Base-by-base conservation (phyloP, 208 protist genomes). In the Naegleria gruberi region DNA sequence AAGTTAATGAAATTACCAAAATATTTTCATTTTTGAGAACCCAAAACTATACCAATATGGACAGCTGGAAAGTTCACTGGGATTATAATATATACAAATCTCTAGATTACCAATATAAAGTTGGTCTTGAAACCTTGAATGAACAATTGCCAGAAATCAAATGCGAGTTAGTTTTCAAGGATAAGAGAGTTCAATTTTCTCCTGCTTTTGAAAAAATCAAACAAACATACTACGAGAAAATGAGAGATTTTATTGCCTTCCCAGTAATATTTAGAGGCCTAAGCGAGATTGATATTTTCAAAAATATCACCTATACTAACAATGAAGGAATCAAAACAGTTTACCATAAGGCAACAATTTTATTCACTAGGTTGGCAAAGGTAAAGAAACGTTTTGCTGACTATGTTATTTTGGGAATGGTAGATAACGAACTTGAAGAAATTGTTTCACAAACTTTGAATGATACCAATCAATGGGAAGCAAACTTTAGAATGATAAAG, bases 71-170 rank as follows among this genome's bases (percentile, higher is more conserved):
- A 89, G 89, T 93, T 41, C 98, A 98, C 93, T 99, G 98, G 98
- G 97, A 99, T 93, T 95, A 97, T 94, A 97, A 99, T 92, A 89
- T 99, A 0, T 99, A 98, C 96, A 99, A 99, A 92, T 97, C 95
- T 37, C 95, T 99, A 91, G 97, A 98, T 91, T 91, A 94, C 89
- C 97, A 98, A 94, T 99, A 99, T 93, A 95, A 96, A 89, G 74
- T 95, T 8, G 97, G 97, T 0, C 91, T 99, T 34, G 96, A 98
- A 92, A 95, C 93, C 42, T 95, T 98, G 23, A 96, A 98, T 93
- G 96, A 98, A 87, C 92, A 92, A 12, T 93, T 98, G 40, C 92
- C 95, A 40, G 96, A 98, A 89, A 97, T 98, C 45, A 95, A 96
- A 88, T 95, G 94, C 0, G 97, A 98, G 77, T 92, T 99, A 40